A percentile compares a stretch with the other conserved stretches of the same genome.
Evolutionary conservation across 495 filamentous ascomycete species (phyloP).

Genomic region (Aspergillus biplanus): DNA sequence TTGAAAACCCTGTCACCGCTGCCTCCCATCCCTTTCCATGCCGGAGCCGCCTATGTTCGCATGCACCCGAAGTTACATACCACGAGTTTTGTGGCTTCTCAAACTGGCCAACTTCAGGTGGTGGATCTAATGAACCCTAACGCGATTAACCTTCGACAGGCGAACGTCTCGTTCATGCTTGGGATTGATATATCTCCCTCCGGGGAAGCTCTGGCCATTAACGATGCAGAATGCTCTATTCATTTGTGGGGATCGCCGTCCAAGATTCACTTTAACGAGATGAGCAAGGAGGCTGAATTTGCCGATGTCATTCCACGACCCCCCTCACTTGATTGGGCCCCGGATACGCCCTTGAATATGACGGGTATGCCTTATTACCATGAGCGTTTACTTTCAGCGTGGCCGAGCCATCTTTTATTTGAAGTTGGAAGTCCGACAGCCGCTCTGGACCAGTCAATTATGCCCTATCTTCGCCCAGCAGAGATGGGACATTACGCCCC

Average conservation of each 20-base stretch:
- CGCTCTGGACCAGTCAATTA: conserved; percentile 72
- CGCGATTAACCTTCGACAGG: conserved; percentile 85
- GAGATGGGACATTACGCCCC: conserved; percentile 76
- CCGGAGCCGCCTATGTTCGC: conserved; percentile 87
- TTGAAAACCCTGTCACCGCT: conserved; percentile 82
- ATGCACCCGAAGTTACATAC: conserved; percentile 95
- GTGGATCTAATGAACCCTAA: conserved; percentile 95
- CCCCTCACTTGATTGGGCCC: conserved; percentile 64
- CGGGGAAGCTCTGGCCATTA: conserved; percentile 83
- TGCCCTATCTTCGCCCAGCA: conserved; percentile 66
- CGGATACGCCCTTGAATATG: conserved; percentile 79
- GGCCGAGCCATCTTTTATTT: conserved; percentile 81
- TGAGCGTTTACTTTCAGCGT: conserved; percentile 83
- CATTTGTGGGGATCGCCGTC: conserved; percentile 90
- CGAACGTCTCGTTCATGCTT: conserved; percentile 73
- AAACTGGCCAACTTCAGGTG: conserved; percentile 88
- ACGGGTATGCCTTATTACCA: conserved; percentile 94
- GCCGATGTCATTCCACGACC: conserved; percentile 61
- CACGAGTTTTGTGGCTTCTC: conserved; percentile 87
- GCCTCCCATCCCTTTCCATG: conserved; percentile 88
- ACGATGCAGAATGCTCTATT: conserved; percentile 75
- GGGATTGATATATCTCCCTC: conserved; percentile 85
- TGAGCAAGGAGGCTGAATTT: conserved; percentile 77
- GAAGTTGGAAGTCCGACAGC: conserved; percentile 82
- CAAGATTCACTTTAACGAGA: conserved; percentile 90